Evolutionary conservation across 768 basidiomycete species (phyloP), one percentile per base, ranked within the genome.

Genomic region (Scleroderma bovista): DNA sequence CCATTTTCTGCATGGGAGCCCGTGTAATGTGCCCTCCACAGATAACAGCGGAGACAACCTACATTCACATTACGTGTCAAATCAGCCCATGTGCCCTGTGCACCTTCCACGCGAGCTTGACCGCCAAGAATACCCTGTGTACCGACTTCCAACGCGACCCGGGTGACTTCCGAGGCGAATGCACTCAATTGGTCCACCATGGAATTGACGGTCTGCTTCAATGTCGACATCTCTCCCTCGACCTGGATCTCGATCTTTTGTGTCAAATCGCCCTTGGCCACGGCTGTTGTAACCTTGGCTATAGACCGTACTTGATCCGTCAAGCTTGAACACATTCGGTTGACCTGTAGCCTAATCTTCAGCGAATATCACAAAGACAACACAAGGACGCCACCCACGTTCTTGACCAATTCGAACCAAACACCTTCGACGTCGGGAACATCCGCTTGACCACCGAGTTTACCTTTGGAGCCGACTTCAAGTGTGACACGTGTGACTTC

Each of bases 241-340:
- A 88, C 87, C 53, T 86, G 82, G 53, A 97, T 93, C 59, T 91
- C 87, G 61, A 97, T 91, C 75, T 91, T 93, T 70, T 91, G 88
- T 1, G 86, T 89, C 73, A 93, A 73, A 63, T 97, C 92, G 31
- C 93, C 93, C 39, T 82, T 80, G 17, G 93, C 93, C 51, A 96
- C 92, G 15, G 90, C 89, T 5, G 88, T 92, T 2, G 90, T 93
- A 46, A 93, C 89, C 31, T 79, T 78, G 6, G 89, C 88, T 53
- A 92, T 92, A 37, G 83, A 85, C 47, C 88, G 84, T 45, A 91
- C 88, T 77, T 80, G 78, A 65, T 87, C 86, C 33, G 88, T 90
- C 58, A 87, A 69, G 48, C 82, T 87, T 3, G 79, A 80, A 68
- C 87, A 88, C 87, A 89, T 88, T 50, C 85, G 76, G 69, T 87